Base-by-base conservation (phyloP, 2,329 filamentous ascomycete species). In the Thelonectria blattea region DNA sequence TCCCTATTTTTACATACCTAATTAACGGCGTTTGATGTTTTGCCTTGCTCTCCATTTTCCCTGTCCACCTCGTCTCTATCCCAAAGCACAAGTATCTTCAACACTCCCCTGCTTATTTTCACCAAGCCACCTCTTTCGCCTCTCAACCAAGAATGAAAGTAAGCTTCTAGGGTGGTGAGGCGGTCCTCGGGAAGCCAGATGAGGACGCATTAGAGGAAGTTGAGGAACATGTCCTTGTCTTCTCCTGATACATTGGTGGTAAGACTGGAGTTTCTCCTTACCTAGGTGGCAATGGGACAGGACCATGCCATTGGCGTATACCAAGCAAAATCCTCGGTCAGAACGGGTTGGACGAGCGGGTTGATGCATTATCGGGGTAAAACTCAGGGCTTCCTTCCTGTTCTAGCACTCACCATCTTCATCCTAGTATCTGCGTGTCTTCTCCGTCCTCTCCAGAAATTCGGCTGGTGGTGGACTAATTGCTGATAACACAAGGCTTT, bases 81-180 rank as follows among this genome's bases (percentile, higher is more conserved):
- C 22, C 22, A 7, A 30, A 30, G 27, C 27, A 30, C 5, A 30
- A 30, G 27, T 30, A 30, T 30, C 27, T 9, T 30, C 8, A 7
- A 30, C 27, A 30, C 27, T 30, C 27, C 27, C 27, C 5, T 30
- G 5, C 8, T 30, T 7, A 30, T 30, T 7, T 24, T 30, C 27
- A 30, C 5, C 27, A 10, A 30, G 22, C 3, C 3, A 30, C 27
- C 27, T 30, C 27, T 9, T 10, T 30, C 81, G 83, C 67, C 85
- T 85, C 58, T 49, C 14, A 71, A 22, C 68, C 69, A 72, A 17
- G 66, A 64, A 60, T 73, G 70, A 32, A 68, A 68, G 43, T 68
- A 69, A 6, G 56, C 62, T 14, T 68, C 59, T 1, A 56, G 15
- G 20, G 53, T 49, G 5, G 10, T 54, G 0, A 70, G 54, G 22